phyloP scores from a whole-genome alignment of 2,329 filamentous ascomycete genomes.

The Arthrobotrys megalospora region DNA sequence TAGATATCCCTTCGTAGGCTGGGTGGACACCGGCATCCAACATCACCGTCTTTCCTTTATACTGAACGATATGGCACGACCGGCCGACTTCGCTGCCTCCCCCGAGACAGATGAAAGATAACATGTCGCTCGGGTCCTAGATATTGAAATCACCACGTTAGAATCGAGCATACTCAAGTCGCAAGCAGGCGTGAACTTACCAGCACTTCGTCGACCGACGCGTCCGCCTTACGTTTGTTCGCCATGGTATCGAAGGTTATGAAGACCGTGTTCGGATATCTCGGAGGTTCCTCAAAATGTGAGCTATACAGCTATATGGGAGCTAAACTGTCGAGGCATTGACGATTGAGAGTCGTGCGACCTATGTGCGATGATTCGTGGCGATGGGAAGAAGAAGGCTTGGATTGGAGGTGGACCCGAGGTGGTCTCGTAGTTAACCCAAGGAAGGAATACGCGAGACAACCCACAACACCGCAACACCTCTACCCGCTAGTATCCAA shows the following conservation, averaged over 20 bases:
- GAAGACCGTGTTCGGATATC: background rate
- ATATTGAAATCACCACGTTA: conserved; percentile 22
- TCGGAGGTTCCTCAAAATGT: conserved; percentile 2
- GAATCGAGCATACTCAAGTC: background rate
- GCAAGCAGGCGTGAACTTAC: conserved; percentile 68
- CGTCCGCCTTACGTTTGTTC: conserved; percentile 89
- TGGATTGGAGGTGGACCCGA: conserved; percentile 3
- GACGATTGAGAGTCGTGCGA: conserved; percentile 52
- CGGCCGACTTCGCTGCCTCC: conserved; percentile 97
- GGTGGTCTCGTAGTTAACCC: background rate
- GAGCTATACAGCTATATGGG: conserved; percentile 22
- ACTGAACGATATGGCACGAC: conserved; percentile 97
- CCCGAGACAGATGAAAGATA: conserved; percentile 92
- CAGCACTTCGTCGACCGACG: conserved; percentile 77
- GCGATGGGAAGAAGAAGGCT: conserved; percentile 13
- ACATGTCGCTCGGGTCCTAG: conserved; percentile 86
- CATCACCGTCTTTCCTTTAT: conserved; percentile 99
- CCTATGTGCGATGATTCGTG: conserved; percentile 24
- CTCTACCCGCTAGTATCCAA: conserved; percentile 1
- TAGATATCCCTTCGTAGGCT: conserved; percentile 92
- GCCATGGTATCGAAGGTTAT: conserved; percentile 75
- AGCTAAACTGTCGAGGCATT: conserved; percentile 25
- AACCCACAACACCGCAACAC: conserved; percentile 13
- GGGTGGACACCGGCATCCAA: conserved; percentile 98
- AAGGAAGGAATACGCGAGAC: conserved; percentile 26